A percentile compares a stretch with the other conserved stretches of the same genome.
These are phyloP conservation scores for Gardenia jasminoides DNA, from an alignment of 257 asterid species.

Conservation along the genomic window DNA sequence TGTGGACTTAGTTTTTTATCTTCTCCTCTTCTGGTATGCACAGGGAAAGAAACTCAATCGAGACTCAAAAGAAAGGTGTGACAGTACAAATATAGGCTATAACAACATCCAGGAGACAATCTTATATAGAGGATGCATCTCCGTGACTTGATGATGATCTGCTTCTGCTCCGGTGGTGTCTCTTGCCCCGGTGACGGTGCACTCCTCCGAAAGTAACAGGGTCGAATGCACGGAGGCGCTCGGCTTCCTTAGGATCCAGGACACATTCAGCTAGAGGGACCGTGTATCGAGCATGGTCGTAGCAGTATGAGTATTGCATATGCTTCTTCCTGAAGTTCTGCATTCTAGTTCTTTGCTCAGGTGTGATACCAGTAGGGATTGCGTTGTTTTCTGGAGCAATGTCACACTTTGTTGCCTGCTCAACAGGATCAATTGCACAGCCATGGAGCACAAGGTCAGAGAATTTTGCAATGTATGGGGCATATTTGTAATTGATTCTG, in stretches of 20 bases:
- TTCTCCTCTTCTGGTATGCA: conserved; percentile 33
- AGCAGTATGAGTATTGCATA: conserved; percentile 82
- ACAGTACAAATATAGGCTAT: background rate
- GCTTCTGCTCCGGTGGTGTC: conserved; percentile 43
- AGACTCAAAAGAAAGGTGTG: conserved; percentile 11
- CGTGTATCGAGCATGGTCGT: conserved; percentile 59
- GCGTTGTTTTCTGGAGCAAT: conserved; percentile 20
- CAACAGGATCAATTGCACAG: conserved; percentile 63
- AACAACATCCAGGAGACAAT: background rate
- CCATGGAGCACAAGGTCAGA: conserved; percentile 77
- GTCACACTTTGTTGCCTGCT: conserved; percentile 42
- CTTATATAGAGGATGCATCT: conserved; percentile 37
- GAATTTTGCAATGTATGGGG: conserved; percentile 64
- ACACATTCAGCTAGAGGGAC: conserved; percentile 56
- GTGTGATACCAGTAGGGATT: conserved; percentile 38
- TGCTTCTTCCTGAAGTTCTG: conserved; percentile 52
- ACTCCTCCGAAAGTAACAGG: conserved; percentile 63
- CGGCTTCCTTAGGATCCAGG: conserved; percentile 55
- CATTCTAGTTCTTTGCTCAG: conserved; percentile 45
- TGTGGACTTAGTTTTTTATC: conserved; percentile 24
- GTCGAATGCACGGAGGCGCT: conserved; percentile 53
- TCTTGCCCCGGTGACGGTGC: conserved; percentile 47
- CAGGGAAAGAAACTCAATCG: conserved; percentile 26
- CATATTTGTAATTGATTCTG: conserved; percentile 65
- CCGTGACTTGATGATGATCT: conserved; percentile 25